Evolutionary conservation across 176 grass and related monocot genomes (phyloP).

Genomic region (Raddia distichophylla): DNA sequence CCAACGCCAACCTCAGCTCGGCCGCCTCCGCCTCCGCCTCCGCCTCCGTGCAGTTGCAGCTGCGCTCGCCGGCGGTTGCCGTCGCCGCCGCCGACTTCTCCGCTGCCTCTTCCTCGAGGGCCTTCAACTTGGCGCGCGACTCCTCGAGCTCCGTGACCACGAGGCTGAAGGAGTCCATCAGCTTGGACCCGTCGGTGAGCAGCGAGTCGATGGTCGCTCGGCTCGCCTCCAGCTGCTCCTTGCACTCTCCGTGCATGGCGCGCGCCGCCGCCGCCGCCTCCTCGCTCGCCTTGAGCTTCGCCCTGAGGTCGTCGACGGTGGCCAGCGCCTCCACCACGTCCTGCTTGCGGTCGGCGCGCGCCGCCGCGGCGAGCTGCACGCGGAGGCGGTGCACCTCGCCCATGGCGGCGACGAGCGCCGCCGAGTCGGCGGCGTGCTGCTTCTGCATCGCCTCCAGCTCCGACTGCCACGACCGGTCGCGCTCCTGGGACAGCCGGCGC

Average conservation of each 20-base stretch:
- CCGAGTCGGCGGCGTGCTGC: conserved; percentile 82
- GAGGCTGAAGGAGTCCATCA: conserved; percentile 97
- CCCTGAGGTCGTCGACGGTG: conserved; percentile 64
- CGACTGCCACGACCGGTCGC: conserved; percentile 93
- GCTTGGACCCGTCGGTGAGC: conserved; percentile 85
- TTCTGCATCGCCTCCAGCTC: conserved; percentile 94
- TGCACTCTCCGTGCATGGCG: conserved; percentile 62
- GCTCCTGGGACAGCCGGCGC: conserved; percentile 85
- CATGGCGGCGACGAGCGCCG: conserved; percentile 70
- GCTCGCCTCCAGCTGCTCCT: conserved; percentile 74
- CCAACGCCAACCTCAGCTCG: conserved; percentile 56
- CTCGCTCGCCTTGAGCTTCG: conserved; percentile 62
- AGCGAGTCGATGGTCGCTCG: conserved; percentile 76
- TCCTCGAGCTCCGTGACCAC: conserved; percentile 92
- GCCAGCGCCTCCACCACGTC: conserved; percentile 58
- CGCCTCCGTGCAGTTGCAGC: conserved; percentile 42
- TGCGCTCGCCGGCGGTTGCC: conserved; percentile 4
- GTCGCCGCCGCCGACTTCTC: conserved; percentile 33
- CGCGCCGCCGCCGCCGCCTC: conserved; percentile 59
- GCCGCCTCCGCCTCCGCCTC: conserved; percentile 46
- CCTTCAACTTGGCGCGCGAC: conserved; percentile 64
- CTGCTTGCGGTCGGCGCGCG: conserved; percentile 44
- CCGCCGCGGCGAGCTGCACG: conserved; percentile 62
- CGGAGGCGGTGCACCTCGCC: conserved; percentile 75
- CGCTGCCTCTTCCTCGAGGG: conserved; percentile 63